Conservation (phyloP, 495 filamentous ascomycete species). For the Penicillium coprophilum region DNA sequence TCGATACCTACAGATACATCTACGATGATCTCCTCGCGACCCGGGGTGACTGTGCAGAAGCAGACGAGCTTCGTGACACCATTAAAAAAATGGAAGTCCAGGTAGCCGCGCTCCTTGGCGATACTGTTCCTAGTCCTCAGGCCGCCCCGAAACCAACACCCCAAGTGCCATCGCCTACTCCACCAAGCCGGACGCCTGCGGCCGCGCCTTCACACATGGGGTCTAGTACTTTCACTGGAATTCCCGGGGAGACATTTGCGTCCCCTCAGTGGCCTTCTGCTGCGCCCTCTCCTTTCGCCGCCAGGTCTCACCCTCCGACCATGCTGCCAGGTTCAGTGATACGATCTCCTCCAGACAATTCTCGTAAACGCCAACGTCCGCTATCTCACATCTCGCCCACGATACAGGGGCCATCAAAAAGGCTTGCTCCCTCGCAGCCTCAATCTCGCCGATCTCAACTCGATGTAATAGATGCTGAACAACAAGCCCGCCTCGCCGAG, state of each 20-base stretch:
- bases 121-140: neutral
- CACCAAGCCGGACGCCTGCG: neutral
- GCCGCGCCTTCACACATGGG: neutral
- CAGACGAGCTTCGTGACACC: constrained; percentile 7
- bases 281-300: constrained; percentile 21
- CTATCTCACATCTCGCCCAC: constrained; percentile 15
- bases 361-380: constrained; percentile 25
- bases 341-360: constrained; percentile 1
- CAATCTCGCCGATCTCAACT: constrained; percentile 7
- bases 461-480: constrained; percentile 9
- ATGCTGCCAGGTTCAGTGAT: neutral
- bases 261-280: constrained; percentile 19
- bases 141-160: neutral
- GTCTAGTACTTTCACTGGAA: neutral
- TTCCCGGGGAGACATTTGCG: neutral
- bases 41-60: constrained; percentile 15
- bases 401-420: constrained; percentile 17
- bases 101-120: constrained; percentile 17
- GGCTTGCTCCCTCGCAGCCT: constrained; percentile 4
- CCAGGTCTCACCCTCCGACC: neutral
- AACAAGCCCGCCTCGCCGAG: constrained; percentile 8
- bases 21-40: constrained; percentile 32
- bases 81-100: constrained; percentile 14
- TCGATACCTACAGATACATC: constrained; percentile 37
- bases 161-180: neutral